Evolutionary conservation across 805 yeast species (phyloP).

Genomic region (Teunomyces barrocoloradensis): DNA sequence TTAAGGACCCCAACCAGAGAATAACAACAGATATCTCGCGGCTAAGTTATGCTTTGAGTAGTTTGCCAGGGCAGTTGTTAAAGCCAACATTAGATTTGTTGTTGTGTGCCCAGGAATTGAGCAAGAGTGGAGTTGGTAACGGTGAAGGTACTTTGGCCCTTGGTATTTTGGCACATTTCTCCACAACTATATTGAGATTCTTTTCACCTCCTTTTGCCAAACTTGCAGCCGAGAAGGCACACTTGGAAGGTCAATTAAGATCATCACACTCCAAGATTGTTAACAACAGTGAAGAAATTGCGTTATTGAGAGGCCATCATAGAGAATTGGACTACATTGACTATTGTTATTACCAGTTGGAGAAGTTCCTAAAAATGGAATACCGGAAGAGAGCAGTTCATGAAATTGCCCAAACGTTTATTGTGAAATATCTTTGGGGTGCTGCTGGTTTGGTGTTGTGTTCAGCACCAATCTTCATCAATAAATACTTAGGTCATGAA

Average conservation of each 20-base stretch:
- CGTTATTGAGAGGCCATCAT: slow-evolving; percentile 75
- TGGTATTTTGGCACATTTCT: slow-evolving; percentile 76
- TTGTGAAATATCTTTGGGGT: slow-evolving; percentile 92
- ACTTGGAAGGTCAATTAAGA: slow-evolving; percentile 81
- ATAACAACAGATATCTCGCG: slow-evolving; percentile 78
- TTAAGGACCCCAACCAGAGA: slow-evolving; percentile 78
- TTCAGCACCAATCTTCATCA: slow-evolving; percentile 81
- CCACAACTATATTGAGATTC: slow-evolving; percentile 68
- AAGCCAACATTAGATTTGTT: slow-evolving; percentile 80
- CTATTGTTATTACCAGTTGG: slow-evolving; percentile 75
- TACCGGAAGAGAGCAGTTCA: slow-evolving; percentile 74
- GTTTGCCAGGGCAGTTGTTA: slow-evolving; percentile 76
- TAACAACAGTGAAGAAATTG: slow-evolving; percentile 80
- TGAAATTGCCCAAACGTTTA: slow-evolving; percentile 81
- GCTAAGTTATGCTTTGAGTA: slow-evolving; percentile 66
- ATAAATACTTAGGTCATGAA: slow-evolving; percentile 47
- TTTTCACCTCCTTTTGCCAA: slow-evolving; percentile 90
- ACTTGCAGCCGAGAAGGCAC: slow-evolving; percentile 70
- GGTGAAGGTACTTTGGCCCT: slow-evolving; percentile 77
- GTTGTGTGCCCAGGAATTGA: slow-evolving; percentile 75
- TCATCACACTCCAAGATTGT: slow-evolving; percentile 80
- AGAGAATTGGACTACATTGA: slow-evolving; percentile 78
- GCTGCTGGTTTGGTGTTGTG: slow-evolving; percentile 89
- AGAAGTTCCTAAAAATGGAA: slow-evolving; percentile 71
- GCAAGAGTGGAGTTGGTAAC: slow-evolving; percentile 61